Percentiles rank a stretch among this genome's conserved stretches.
These are phyloP conservation scores for Zopfochytrium polystomum DNA, from an alignment of 371 early-diverging fungal genomes.

Conservation along the genomic window DNA sequence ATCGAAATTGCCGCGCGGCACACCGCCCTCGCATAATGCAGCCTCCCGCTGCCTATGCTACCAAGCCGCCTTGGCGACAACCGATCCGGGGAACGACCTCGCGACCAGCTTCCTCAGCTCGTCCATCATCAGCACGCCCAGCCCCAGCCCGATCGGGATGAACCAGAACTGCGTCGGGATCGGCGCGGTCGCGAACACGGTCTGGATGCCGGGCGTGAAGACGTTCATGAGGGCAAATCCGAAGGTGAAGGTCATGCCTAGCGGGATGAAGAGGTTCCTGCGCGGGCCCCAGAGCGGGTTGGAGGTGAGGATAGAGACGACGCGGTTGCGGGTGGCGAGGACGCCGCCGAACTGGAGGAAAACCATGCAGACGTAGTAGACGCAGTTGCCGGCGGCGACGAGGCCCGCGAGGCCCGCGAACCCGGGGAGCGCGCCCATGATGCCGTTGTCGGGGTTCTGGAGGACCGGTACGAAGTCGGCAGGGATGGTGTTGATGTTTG, in stretches of 20 bases:
- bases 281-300: conserved; percentile 57
- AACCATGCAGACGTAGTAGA: conserved; percentile 63
- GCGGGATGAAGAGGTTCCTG: no score
- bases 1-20: no score
- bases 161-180: conserved; percentile 71
- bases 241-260: conserved; percentile 40
- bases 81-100: conserved; percentile 37
- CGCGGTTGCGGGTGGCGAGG: no score
- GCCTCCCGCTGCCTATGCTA: no score
- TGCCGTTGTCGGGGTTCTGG: no score
- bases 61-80: conserved; percentile 52
- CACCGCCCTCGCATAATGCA: no score
- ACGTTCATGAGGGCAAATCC: conserved; percentile 53
- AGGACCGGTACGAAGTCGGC: no score
- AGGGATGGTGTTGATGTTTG: no score
- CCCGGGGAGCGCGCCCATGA: no score
- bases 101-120: conserved; percentile 56
- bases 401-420: no score
- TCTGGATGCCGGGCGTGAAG: conserved; percentile 53
- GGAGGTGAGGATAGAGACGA: no score
- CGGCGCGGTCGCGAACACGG: conserved; percentile 58
- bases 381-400: conserved; percentile 13
- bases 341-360: no score
- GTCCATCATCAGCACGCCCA: conserved; percentile 54
- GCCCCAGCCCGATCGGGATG: conserved; percentile 48